A percentile compares a stretch with the other conserved stretches of the same genome.
These are phyloP conservation scores for Spirogloea muscicola DNA, from an alignment of 139 green algal genomes.

Conservation along the genomic window DNA sequence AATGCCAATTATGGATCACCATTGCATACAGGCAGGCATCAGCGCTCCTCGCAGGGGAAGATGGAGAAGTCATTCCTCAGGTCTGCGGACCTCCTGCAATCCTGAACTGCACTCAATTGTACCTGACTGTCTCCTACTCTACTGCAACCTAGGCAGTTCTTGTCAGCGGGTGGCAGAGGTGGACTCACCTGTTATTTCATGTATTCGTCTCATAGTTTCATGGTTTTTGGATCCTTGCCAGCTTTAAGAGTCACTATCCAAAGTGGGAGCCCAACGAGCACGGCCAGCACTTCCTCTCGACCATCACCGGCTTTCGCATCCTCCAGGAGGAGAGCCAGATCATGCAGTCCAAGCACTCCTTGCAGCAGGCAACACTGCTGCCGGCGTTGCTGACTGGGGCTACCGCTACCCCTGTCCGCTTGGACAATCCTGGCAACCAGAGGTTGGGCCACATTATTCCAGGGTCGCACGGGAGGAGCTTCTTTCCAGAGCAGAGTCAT, in stretches of 20 bases:
- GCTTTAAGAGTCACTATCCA: constrained; percentile 65
- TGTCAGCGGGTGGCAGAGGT: constrained; percentile 33
- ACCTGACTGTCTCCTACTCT: no score
- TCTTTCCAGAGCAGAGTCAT: neutral
- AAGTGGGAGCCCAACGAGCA: constrained; percentile 64
- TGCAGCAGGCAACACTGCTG: neutral
- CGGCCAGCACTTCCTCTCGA: constrained; percentile 56
- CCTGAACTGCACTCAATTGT: no score
- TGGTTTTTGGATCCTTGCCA: constrained; percentile 11
- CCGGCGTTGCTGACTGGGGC: neutral
- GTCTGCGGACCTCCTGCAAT: no score
- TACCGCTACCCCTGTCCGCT: neutral
- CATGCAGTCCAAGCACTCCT: constrained; percentile 13
- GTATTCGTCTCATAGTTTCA: constrained; percentile 6
- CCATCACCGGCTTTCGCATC: constrained; percentile 40
- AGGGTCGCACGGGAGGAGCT: neutral
- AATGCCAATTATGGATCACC: constrained; percentile 77
- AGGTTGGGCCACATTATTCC: neutral
- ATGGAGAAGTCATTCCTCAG: constrained; percentile 89
- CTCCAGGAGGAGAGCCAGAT: constrained; percentile 19
- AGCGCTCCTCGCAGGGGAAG: constrained; percentile 76
- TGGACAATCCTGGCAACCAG: neutral
- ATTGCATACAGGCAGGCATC: constrained; percentile 47
- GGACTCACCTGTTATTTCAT: no score
- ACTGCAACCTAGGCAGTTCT: no score